A percentile compares a stretch with the other conserved stretches of the same genome.
phyloP scores from a whole-genome alignment of 2,329 filamentous ascomycete species.

The Pseudohalonectria lignicola region DNA sequence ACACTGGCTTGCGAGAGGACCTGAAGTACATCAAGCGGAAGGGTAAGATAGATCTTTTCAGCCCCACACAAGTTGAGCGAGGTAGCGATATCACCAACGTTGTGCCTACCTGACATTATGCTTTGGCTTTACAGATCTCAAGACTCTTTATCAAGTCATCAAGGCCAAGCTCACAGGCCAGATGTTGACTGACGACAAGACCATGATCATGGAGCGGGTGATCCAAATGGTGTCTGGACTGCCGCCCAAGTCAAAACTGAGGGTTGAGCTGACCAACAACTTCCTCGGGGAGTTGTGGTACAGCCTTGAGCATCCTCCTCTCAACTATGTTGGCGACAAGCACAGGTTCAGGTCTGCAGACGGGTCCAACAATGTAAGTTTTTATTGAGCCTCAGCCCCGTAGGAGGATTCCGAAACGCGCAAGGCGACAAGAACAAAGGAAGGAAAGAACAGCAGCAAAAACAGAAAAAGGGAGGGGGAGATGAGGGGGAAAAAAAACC shows the following conservation, averaged over 20 bases:
- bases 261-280: slow-evolving; percentile 51
- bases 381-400: no score
- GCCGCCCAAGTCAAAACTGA: slow-evolving; percentile 48
- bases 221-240: slow-evolving; percentile 60
- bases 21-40: slow-evolving; percentile 40
- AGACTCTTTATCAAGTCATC: slow-evolving; percentile 51
- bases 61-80: slow-evolving; percentile 7
- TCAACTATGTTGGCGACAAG: slow-evolving; percentile 51
- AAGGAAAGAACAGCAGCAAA: no score
- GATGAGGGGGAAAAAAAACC: no score
- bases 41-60: slow-evolving; percentile 28
- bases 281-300: slow-evolving; percentile 64
- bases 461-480: no score
- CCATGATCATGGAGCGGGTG: slow-evolving; percentile 64
- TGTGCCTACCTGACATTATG: no score
- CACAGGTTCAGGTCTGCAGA: slow-evolving; percentile 58
- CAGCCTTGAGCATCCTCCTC: slow-evolving; percentile 60
- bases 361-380: slow-evolving; percentile 52
- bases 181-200: slow-evolving; percentile 60
- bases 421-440: no score
- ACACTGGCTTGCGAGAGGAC: slow-evolving; percentile 43
- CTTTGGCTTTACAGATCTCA: slow-evolving; percentile 48
- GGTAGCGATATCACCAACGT: slow-evolving; percentile 5
- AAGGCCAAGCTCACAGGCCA: slow-evolving; percentile 52
- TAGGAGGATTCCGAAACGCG: no score